A percentile compares a stretch with the other conserved stretches of the same genome.
These are phyloP conservation scores for Stylosanthes scabra DNA, from an alignment of 331 rosid species.

Conservation along the genomic window DNA sequence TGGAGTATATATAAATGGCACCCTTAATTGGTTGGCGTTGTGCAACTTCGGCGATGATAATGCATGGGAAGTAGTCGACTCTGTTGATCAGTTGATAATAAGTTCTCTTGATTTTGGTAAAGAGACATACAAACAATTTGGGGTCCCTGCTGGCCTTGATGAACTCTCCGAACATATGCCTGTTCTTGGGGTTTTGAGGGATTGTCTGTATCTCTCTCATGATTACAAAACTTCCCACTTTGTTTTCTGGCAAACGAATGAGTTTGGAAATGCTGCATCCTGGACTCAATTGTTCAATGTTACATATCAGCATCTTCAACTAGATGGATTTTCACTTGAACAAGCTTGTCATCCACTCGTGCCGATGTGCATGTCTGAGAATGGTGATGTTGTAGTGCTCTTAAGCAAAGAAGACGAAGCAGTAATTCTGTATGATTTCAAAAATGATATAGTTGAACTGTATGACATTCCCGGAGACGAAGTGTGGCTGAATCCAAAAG, in stretches of 20 bases:
- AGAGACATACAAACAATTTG: background rate
- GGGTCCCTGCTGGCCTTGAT: background rate
- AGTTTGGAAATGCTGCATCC: background rate
- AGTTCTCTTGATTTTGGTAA: background rate
- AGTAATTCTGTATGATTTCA: too few species aligned
- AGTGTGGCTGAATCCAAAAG: too few species aligned
- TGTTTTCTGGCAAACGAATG: background rate
- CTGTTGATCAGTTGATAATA: background rate
- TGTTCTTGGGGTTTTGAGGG: background rate
- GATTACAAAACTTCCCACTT: background rate
- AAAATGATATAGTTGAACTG: too few species aligned
- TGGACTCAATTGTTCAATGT: background rate
- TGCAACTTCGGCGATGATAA: background rate
- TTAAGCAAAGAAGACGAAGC: too few species aligned
- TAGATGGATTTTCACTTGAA: too few species aligned
- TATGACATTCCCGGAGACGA: too few species aligned
- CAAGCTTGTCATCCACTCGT: background rate
- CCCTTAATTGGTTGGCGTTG: constrained; percentile 7
- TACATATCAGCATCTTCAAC: background rate
- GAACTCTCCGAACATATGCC: background rate
- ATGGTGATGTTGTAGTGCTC: background rate
- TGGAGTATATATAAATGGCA: background rate
- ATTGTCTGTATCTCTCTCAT: background rate
- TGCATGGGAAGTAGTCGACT: too few species aligned
- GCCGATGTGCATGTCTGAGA: background rate